Conservation (phyloP, 106 monocot genomes). For the Cymbidium sinense region DNA sequence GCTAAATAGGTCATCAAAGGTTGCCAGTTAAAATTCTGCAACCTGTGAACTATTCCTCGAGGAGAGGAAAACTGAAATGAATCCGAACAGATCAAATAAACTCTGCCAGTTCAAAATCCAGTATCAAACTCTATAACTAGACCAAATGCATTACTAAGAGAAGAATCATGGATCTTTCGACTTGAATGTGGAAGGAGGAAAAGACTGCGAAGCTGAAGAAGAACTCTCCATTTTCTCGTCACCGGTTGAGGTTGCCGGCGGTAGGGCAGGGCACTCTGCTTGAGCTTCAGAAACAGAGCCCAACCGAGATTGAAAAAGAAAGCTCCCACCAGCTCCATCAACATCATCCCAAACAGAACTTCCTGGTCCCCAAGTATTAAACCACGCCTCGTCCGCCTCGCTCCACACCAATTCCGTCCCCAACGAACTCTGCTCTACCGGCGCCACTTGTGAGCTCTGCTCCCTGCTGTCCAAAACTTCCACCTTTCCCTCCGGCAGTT, state of each 20-base stretch:
- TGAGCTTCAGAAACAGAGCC: neutral
- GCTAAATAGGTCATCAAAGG: neutral
- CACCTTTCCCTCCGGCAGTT: neutral
- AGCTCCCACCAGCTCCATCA: constrained; percentile 48
- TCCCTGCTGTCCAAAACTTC: neutral
- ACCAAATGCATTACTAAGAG: neutral
- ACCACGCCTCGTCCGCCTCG: constrained; percentile 54
- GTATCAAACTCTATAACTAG: neutral
- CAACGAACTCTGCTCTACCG: neutral
- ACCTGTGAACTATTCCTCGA: neutral
- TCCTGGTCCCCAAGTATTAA: constrained; percentile 73
- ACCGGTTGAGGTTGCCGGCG: neutral
- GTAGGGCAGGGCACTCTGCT: neutral
- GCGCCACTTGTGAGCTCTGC: no score
- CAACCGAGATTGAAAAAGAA: constrained; percentile 56
- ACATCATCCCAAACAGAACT: constrained; percentile 87
- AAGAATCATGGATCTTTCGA: constrained; percentile 35
- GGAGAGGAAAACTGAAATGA: neutral
- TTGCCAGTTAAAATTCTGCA: constrained; percentile 8
- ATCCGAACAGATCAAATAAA: neutral
- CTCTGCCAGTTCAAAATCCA: neutral
- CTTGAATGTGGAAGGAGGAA: constrained; percentile 23
- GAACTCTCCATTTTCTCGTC: neutral
- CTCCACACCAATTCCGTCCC: constrained; percentile 30
- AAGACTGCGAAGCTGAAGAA: constrained; percentile 1